Evolutionary conservation across 768 basidiomycete genomes (phyloP), one percentile per base, ranked within the genome.

Genomic region (Macrocybe gigantea): DNA sequence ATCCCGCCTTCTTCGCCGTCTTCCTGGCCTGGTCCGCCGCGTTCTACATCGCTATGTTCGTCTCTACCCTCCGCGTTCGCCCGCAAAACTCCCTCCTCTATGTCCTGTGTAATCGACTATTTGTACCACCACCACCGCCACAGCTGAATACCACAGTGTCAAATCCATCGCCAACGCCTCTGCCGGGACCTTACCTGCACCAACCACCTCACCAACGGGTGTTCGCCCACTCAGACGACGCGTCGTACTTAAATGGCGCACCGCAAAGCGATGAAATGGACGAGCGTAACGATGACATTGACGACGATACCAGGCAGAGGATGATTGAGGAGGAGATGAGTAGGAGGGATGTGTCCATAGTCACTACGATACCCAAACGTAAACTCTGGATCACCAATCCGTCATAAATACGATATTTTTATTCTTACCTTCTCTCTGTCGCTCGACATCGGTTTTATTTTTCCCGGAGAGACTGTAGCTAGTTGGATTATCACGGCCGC

Each of bases 291-390:
- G 82, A 85, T 31, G 84, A 87, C 41, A 69, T 85, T 47, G 88
- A 90, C 54, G 88, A 90, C 53, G 80, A 84, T 42, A 74, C 80
- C 9, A 72, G 82, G 50, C 88, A 89, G 61, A 73, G 80, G 50
- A 72, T 79, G 55, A 88, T 90, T 33, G 89, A 91, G 60, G 82
- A 85, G 49, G 88, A 91, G 64, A 87, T 92, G 77, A 80, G 73
- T 35, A 73, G 88, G 54, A 77, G 89, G 42, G 87, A 91, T 53
- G 87, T 91, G 31, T 85, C 85, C n/a, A 88, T 91, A 57, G 78
- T 91, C 51, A 22, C 22, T 4, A 83, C 81, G 5, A 74, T 80
- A 38, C 89, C 89, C 13, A 83, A 79, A 60, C 85, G 87, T 54
- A 81, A 77, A 58, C 66, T 92, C 48, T 81, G 80, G 73, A 76